phyloP scores from a whole-genome alignment of 1,139 yeast genomes.

The Pichia sp. region DNA sequence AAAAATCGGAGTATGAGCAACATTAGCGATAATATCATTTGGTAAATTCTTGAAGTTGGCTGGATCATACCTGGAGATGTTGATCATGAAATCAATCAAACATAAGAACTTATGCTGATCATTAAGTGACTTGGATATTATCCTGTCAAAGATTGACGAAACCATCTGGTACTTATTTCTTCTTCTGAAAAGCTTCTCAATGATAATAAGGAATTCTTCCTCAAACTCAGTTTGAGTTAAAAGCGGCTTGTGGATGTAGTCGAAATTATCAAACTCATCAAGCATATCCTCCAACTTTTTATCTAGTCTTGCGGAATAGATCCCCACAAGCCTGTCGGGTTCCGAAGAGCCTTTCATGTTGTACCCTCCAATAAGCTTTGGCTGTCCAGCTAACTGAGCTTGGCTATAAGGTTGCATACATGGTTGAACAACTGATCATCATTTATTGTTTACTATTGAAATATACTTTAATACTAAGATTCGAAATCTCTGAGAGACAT shows the following conservation, averaged over 20 bases:
- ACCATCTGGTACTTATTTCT: constrained; percentile 17
- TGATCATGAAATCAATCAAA: constrained; percentile 24
- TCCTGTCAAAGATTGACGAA: constrained; percentile 17
- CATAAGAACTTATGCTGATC: constrained; percentile 20
- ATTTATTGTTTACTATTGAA: too few species aligned
- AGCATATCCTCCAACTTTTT: constrained; percentile 19
- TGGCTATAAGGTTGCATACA: too few species aligned
- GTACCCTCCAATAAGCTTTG: too few species aligned
- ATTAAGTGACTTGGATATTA: constrained; percentile 9
- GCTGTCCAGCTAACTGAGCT: too few species aligned
- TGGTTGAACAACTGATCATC: too few species aligned
- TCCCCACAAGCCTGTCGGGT: constrained; percentile 1
- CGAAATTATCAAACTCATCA: constrained; percentile 19
- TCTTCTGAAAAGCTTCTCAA: constrained; percentile 18
- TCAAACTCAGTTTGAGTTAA: constrained; percentile 24
- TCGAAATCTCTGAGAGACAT: too few species aligned
- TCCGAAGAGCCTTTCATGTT: background rate
- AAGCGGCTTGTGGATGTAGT: constrained; percentile 21
- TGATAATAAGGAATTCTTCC: constrained; percentile 18
- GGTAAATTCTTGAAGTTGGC: constrained; percentile 22
- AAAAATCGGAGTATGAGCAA: constrained; percentile 14
- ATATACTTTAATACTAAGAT: background rate
- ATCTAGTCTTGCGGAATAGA: constrained; percentile 11
- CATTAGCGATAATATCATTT: constrained; percentile 19
- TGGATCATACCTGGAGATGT: constrained; percentile 22